phyloP scores from a whole-genome alignment of 208 protist species.

The Angomonas deanei region DNA sequence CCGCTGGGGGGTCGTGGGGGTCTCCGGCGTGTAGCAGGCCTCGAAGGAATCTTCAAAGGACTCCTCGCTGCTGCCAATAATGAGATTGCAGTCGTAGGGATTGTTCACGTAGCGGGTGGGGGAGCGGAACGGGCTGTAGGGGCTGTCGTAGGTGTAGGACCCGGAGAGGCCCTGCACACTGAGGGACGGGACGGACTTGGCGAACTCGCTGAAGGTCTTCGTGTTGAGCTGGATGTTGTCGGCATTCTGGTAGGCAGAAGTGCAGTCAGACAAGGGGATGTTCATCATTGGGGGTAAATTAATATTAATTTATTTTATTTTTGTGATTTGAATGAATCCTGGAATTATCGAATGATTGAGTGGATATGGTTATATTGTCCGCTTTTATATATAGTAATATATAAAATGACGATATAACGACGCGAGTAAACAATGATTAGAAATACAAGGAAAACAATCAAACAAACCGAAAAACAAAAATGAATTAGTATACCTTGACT shows the following conservation, averaged over 20 bases:
- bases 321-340: too few species aligned
- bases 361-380: too few species aligned
- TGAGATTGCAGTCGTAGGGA: neutral
- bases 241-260: constrained; percentile 60
- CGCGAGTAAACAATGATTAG: neutral
- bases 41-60: constrained; percentile 25
- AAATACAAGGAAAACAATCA: neutral
- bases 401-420: too few species aligned
- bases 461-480: too few species aligned
- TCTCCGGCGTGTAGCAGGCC: constrained; percentile 42
- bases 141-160: neutral
- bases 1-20: neutral
- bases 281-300: constrained; percentile 2
- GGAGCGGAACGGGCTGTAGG: neutral
- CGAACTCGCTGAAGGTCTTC: neutral
- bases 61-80: neutral
- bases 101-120: neutral
- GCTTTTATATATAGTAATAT: too few species aligned
- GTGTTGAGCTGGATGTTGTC: constrained; percentile 50
- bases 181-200: neutral
- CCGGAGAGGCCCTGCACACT: neutral
- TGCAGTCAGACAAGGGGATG: constrained; percentile 63
- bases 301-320: neutral
- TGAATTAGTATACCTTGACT: too few species aligned
- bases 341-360: too few species aligned